A percentile compares a stretch with the other conserved stretches of the same genome.
Evolutionary conservation across 495 filamentous ascomycete species (phyloP).

Genomic region (Schizothecium vesticola): DNA sequence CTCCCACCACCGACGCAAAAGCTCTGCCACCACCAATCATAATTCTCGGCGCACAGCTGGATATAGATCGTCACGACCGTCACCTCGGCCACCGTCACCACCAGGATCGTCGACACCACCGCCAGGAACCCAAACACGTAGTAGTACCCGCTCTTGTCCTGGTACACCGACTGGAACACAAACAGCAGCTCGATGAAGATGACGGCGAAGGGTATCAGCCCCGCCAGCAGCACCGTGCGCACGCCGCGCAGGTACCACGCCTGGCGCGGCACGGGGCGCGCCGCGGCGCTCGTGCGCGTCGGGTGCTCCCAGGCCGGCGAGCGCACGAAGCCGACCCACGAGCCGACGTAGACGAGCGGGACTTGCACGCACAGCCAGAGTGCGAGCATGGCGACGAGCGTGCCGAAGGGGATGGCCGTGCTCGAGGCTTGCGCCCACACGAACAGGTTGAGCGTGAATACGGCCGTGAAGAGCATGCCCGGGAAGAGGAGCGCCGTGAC

Average conservation of each 20-base stretch:
- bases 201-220: slow-evolving; percentile 84
- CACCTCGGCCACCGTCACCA: slow-evolving; percentile 80
- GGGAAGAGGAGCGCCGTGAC: slow-evolving; percentile 84
- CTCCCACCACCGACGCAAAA: slow-evolving; percentile 78
- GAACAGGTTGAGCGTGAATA: slow-evolving; percentile 87
- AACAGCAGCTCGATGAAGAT: slow-evolving; percentile 93
- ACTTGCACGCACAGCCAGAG: slow-evolving; percentile 90
- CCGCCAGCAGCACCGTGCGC: slow-evolving; percentile 64
- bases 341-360: slow-evolving; percentile 80
- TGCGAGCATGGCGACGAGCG: slow-evolving; percentile 66
- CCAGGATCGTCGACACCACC: slow-evolving; percentile 66
- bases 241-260: slow-evolving; percentile 70
- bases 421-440: slow-evolving; percentile 91
- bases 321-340: slow-evolving; percentile 70
- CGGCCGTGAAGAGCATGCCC: slow-evolving; percentile 68
- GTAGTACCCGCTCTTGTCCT: slow-evolving; percentile 90
- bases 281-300: slow-evolving; percentile 68
- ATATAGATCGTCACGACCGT: slow-evolving; percentile 86
- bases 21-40: slow-evolving; percentile 95
- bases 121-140: slow-evolving; percentile 91
- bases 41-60: slow-evolving; percentile 83
- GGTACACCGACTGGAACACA: slow-evolving; percentile 87
- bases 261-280: slow-evolving; percentile 72
- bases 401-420: slow-evolving; percentile 85
- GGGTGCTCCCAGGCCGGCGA: slow-evolving; percentile 76